Base-by-base conservation (phyloP, 2,329 filamentous ascomycete species). In the Daldinia sp. region DNA sequence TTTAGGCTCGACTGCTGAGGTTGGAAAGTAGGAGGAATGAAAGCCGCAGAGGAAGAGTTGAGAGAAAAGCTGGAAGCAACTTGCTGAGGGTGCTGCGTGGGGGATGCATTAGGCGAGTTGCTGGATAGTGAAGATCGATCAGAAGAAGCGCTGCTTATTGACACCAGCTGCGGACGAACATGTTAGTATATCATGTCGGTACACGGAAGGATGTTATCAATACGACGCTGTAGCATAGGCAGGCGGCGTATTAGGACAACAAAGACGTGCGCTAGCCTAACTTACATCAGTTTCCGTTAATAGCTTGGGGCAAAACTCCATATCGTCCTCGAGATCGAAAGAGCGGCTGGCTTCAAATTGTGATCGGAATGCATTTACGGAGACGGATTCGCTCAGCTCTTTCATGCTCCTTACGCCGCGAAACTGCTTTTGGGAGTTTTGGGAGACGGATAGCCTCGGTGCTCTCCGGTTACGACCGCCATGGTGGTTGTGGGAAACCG, bases 111-210 rank as follows among this genome's bases (percentile, higher is more conserved):
- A 46, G 96, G 96, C 5, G 96, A 98, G 76, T 94, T 94, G 83
- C 94, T 98, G 53, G 95, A 96, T 73, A 98, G 85, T 63, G 96
- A 98, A 4, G 95, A 98, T 72, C 94, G 93, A 83, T 99, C 96
- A 67, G 96, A 98, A 33, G 88, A 89, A 39, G 92, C 90, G 68
- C 93, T 97, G 82, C 95, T 93, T 74, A 98, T 97, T 62, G 94
- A 97, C 76, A 94, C 91, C 79, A 97, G 85, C 93, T 98, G 83
- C 20, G 70, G 66, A 78, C 13, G 74, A 82, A 9, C 12, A 62
- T n/a, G 54, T 71, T 46, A 71, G 65, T 58, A 26, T 55, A 26
- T 55, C n/a, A 39, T 53, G 51, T 50, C 56, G 44, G 50, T 28
- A 26, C 37, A 44, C 42, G 12, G 39, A 50, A 55, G 33, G 9